Percentiles rank a stretch among this genome's conserved stretches.
Evolutionary conservation across 306 rosid genomes (phyloP).

Genomic region (Astragalus membranaceus): DNA sequence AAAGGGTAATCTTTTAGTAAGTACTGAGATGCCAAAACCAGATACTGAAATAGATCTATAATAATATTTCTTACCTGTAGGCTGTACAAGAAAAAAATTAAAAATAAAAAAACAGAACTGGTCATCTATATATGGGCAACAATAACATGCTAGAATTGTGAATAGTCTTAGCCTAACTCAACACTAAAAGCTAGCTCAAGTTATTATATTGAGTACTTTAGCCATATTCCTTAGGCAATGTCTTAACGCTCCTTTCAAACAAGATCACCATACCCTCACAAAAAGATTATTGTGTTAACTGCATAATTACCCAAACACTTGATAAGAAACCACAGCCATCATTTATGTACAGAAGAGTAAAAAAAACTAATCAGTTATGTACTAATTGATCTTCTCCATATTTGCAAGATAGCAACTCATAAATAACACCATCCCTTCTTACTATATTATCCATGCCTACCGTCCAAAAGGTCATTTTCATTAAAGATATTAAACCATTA

Average conservation of each 20-base stretch:
- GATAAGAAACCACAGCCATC: neutral
- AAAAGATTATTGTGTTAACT: neutral
- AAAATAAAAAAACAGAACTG: neutral
- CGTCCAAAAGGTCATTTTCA: neutral
- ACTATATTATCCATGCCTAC: neutral
- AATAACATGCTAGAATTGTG: neutral
- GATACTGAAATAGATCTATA: neutral
- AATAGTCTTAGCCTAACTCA: neutral
- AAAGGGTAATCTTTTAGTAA: slow-evolving; percentile 23
- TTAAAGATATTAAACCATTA: neutral
- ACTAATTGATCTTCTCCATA: neutral
- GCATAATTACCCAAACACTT: neutral
- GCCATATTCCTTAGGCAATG: neutral
- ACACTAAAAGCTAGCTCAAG: neutral
- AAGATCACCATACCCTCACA: neutral
- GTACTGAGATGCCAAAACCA: neutral
- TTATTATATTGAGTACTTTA: neutral
- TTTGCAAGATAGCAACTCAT: neutral
- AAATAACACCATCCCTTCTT: neutral
- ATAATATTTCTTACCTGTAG: neutral
- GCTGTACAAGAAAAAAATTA: too few species aligned
- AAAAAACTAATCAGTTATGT: neutral
- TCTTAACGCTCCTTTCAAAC: neutral
- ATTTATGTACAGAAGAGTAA: neutral
- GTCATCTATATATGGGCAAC: neutral